Evolutionary conservation across 2,329 filamentous ascomycete species (phyloP).

Genomic region (Verticillium nonalfalfae): DNA sequence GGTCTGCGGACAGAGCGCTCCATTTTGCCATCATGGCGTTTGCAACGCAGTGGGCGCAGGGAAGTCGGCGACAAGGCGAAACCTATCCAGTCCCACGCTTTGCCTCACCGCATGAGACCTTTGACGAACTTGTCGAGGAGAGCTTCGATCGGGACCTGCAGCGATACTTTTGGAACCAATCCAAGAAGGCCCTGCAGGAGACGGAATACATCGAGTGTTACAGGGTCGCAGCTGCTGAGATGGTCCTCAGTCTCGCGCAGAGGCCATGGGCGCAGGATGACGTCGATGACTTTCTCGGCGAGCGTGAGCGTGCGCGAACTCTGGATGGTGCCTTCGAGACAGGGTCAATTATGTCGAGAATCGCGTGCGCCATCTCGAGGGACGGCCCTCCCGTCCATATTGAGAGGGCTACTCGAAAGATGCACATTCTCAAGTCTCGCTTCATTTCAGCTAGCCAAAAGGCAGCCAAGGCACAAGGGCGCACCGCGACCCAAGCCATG

Average conservation of each 20-base stretch:
- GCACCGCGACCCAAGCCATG: not conserved
- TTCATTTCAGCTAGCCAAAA: conserved; percentile 17
- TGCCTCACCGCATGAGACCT: not conserved
- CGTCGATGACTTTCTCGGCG: not conserved
- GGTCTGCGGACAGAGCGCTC: conserved; percentile 36
- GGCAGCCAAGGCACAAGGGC: not conserved
- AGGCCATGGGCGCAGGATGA: conserved; percentile 15
- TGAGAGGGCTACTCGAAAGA: conserved; percentile 30
- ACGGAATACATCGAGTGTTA: conserved; percentile 27
- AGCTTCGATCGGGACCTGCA: conserved; percentile 31
- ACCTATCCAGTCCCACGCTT: conserved; percentile 2
- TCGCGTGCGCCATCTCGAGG: conserved; percentile 13
- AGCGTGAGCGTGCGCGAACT: not conserved
- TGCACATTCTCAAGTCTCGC: conserved; percentile 27
- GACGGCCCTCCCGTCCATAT: conserved; percentile 25
- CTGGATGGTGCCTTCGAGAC: not conserved
- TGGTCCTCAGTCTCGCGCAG: conserved; percentile 30
- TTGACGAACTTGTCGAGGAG: conserved; percentile 12
- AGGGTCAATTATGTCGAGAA: not conserved
- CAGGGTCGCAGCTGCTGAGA: conserved; percentile 27
- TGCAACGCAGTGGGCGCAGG: conserved; percentile 43
- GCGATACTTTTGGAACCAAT: conserved; percentile 29
- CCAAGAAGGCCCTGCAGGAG: conserved; percentile 26
- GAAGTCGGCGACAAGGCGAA: conserved; percentile 19
- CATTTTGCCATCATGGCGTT: conserved; percentile 45